Evolutionary conservation across 208 protist genomes (phyloP).

Genomic region (Leishmania braziliensis): DNA sequence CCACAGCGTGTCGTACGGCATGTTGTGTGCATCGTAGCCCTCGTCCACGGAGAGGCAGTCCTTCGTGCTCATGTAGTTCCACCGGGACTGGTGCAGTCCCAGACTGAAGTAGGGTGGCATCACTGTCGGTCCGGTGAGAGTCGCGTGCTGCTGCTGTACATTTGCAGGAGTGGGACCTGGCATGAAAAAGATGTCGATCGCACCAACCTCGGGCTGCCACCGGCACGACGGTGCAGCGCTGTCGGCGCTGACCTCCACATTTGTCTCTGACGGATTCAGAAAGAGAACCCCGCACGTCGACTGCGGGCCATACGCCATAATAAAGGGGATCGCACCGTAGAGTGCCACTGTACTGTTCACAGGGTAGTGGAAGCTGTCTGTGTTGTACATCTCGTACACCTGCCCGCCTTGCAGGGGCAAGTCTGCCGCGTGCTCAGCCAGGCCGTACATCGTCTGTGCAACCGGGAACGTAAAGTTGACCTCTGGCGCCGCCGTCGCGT

Average conservation of each 20-base stretch:
- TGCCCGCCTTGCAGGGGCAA: conserved; percentile 77
- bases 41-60: conserved; percentile 91
- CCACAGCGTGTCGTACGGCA: conserved; percentile 99
- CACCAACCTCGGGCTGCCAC: conserved; percentile 94
- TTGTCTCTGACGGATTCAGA: conserved; percentile 94
- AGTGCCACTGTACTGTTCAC: conserved; percentile 94
- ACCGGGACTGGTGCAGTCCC: conserved; percentile 98
- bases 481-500: conserved; percentile 5
- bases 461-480: conserved; percentile 55
- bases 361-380: conserved; percentile 98
- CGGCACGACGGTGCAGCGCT: conserved; percentile 50
- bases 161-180: conserved; percentile 82
- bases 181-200: conserved; percentile 98
- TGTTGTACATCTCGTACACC: conserved; percentile 97
- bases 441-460: conserved; percentile 92
- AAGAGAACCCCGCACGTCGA: conserved; percentile 91
- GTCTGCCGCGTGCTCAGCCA: conserved; percentile 95
- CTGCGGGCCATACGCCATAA: conserved; percentile 84
- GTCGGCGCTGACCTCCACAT: conserved; percentile 37
- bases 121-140: conserved; percentile 92
- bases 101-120: conserved; percentile 97
- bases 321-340: conserved; percentile 97
- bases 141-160: conserved; percentile 94
- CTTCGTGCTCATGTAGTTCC: conserved; percentile 96
- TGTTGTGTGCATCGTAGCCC: conserved; percentile 95